A percentile compares a stretch with the other conserved stretches of the same genome.
Evolutionary conservation across 352 stramenopile genomes (phyloP).

Genomic region (Halophytophthora polymorphica): DNA sequence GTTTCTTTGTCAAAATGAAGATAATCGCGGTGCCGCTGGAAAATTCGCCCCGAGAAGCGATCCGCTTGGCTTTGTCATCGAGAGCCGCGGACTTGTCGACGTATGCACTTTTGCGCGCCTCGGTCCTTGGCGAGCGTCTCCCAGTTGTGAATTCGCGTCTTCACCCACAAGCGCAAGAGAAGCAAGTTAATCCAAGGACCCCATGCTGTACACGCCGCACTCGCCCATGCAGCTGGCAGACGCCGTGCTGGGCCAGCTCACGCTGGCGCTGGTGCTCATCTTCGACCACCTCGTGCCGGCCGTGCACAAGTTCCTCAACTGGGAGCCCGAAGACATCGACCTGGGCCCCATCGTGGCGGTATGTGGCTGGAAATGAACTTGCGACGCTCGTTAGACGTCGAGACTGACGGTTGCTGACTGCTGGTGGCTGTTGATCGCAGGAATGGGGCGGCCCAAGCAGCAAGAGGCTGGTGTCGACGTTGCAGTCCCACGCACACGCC

Average conservation of each 20-base stretch:
- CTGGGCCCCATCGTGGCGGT: slow-evolving; percentile 32
- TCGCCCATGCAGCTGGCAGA: slow-evolving; percentile 38
- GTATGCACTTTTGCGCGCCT: too few species aligned
- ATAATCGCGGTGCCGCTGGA: too few species aligned
- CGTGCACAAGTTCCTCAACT: slow-evolving; percentile 40
- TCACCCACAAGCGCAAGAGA: neutral
- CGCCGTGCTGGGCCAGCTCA: slow-evolving; percentile 31
- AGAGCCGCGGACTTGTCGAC: too few species aligned
- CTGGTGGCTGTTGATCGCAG: neutral
- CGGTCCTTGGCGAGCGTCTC: too few species aligned
- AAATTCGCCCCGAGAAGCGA: too few species aligned
- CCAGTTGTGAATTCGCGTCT: too few species aligned
- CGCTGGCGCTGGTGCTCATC: slow-evolving; percentile 25
- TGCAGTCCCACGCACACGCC: neutral
- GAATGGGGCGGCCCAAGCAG: slow-evolving; percentile 10
- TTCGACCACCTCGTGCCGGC: slow-evolving; percentile 32
- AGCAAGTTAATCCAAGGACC: neutral
- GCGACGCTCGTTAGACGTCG: too few species aligned
- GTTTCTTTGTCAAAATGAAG: too few species aligned
- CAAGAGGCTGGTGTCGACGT: neutral
- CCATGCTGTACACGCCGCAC: slow-evolving; percentile 29
- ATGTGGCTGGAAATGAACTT: neutral
- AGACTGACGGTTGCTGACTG: neutral
- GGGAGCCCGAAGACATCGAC: slow-evolving; percentile 26
- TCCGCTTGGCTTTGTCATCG: too few species aligned